These are phyloP conservation scores for Lichtheimia ramosa DNA, from an alignment of 371 early-diverging fungal genomes.

Conservation along the genomic window DNA sequence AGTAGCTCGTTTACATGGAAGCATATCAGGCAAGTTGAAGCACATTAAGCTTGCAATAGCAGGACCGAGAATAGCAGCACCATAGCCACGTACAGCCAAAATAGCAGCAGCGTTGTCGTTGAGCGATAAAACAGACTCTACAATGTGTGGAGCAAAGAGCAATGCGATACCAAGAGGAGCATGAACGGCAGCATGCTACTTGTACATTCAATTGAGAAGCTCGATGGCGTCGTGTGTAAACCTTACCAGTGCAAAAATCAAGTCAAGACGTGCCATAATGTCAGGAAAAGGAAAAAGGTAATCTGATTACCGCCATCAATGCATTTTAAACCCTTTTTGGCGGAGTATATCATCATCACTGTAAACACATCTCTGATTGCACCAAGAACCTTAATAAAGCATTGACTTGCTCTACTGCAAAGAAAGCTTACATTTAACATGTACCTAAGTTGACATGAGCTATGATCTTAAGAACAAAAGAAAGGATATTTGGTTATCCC, in stretches of 20 bases:
- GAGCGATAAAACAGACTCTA: slow-evolving; percentile 11
- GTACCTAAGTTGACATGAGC: too few relatives aligned
- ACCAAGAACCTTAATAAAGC: too few relatives aligned
- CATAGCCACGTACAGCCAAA: slow-evolving; percentile 29
- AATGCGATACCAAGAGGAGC: slow-evolving; percentile 22
- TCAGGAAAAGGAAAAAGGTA: neutral
- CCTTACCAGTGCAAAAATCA: slow-evolving; percentile 8
- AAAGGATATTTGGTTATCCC: too few relatives aligned
- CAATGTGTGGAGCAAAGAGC: slow-evolving; percentile 22
- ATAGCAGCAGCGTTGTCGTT: slow-evolving; percentile 13
- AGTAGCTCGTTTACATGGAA: slow-evolving; percentile 46
- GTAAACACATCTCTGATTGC: too few relatives aligned
- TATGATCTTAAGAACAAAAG: too few relatives aligned
- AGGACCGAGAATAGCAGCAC: slow-evolving; percentile 28
- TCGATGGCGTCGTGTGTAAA: neutral
- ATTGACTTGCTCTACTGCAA: too few relatives aligned
- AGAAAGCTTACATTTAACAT: too few relatives aligned
- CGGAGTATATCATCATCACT: too few relatives aligned
- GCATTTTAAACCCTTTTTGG: too few relatives aligned
- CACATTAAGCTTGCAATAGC: slow-evolving; percentile 29
- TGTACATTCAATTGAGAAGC: neutral
- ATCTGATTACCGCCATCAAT: neutral
- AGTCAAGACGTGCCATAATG: slow-evolving; percentile 10
- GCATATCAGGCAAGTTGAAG: slow-evolving; percentile 37
- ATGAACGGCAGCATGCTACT: slow-evolving; percentile 34